Evolutionary conservation across 257 asterid genomes (phyloP).

Genomic region (Coffea eugenioides): DNA sequence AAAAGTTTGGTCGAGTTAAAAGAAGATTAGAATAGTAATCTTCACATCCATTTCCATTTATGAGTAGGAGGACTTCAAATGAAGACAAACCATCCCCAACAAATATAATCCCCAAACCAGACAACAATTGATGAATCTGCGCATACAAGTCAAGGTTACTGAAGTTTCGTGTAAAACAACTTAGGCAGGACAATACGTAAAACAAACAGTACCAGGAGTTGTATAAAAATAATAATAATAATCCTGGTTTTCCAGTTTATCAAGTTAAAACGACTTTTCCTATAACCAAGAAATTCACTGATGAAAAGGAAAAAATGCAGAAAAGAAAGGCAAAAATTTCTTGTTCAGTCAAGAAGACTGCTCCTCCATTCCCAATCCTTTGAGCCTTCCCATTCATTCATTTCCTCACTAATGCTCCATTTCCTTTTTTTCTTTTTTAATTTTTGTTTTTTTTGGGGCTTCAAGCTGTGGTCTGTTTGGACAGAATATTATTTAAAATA

Average conservation of each 20-base stretch:
- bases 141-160: background rate
- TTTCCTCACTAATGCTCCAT: no score
- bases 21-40: no score
- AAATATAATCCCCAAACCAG: background rate
- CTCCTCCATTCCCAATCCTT: background rate
- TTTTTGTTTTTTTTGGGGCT: no score
- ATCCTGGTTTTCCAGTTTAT: background rate
- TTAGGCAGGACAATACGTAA: background rate
- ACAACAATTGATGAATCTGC: no score
- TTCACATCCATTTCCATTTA: background rate
- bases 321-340: background rate
- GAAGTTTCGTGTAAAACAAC: background rate
- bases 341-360: background rate
- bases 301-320: slow-evolving; percentile 11
- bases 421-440: no score
- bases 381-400: background rate
- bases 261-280: slow-evolving; percentile 8
- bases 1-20: no score
- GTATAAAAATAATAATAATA: background rate
- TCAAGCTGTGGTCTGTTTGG: no score
- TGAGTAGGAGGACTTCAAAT: background rate
- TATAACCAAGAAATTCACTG: slow-evolving; percentile 29
- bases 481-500: no score
- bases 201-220: slow-evolving; percentile 12
- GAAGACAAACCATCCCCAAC: slow-evolving; percentile 9